These are phyloP conservation scores for Vicia faba DNA, from an alignment of 306 rosid genomes.

Conservation along the genomic window DNA sequence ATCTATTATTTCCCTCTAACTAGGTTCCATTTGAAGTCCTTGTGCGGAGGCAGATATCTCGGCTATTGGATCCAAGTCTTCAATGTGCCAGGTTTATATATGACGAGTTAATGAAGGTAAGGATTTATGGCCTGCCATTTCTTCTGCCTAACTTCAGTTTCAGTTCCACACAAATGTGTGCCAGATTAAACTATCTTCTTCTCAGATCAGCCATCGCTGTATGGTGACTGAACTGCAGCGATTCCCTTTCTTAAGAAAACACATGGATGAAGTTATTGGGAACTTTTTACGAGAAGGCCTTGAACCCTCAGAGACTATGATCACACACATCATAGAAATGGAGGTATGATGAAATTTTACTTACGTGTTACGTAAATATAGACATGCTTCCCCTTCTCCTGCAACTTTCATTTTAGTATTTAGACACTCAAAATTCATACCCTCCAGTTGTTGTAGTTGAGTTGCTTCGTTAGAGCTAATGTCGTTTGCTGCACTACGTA, in stretches of 20 bases:
- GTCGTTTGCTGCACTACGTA: not conserved
- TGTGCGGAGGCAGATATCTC: slow-evolving; percentile 81
- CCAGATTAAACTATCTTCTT: slow-evolving; percentile 28
- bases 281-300: slow-evolving; percentile 89
- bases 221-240: slow-evolving; percentile 81
- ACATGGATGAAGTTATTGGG: slow-evolving; percentile 89
- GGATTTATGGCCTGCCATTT: slow-evolving; percentile 33
- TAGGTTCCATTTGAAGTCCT: slow-evolving; percentile 98
- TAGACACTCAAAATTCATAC: slow-evolving; percentile 21
- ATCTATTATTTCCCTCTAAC: slow-evolving; percentile 34
- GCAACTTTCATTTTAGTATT: slow-evolving; percentile 17
- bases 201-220: slow-evolving; percentile 89
- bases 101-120: slow-evolving; percentile 84
- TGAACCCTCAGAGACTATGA: slow-evolving; percentile 88
- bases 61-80: slow-evolving; percentile 91
- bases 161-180: slow-evolving; percentile 18
- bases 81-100: slow-evolving; percentile 97
- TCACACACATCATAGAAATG: slow-evolving; percentile 85
- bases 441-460: not conserved
- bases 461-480: not conserved
- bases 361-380: slow-evolving; percentile 6
- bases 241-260: slow-evolving; percentile 84
- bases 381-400: not conserved
- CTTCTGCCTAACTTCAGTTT: slow-evolving; percentile 7
- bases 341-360: slow-evolving; percentile 58